Percentiles rank a stretch among this genome's conserved stretches.
These are phyloP conservation scores for Cornus controversa DNA, from an alignment of 148 eudicot species.

Conservation along the genomic window DNA sequence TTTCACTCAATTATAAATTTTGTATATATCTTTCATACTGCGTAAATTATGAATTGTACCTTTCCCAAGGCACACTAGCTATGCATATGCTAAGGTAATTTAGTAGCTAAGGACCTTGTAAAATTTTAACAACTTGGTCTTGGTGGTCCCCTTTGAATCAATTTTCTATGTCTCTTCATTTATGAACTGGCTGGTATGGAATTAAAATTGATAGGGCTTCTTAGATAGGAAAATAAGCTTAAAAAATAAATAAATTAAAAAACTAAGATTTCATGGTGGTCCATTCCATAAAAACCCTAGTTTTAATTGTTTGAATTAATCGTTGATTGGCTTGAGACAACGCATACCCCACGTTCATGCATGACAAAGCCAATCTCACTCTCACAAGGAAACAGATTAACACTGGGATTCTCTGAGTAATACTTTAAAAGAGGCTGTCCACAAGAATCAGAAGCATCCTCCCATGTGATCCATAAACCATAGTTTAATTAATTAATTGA, in stretches of 20 bases:
- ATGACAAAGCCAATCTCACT: slow-evolving; percentile 16
- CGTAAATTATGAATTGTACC: no score
- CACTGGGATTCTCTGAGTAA: slow-evolving; percentile 25
- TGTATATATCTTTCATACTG: no score
- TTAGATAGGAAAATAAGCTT: no score
- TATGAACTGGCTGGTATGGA: no score
- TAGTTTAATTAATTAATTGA: slow-evolving; percentile 7
- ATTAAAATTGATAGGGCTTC: no score
- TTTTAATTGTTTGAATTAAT: slow-evolving; percentile 4
- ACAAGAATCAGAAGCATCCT: slow-evolving; percentile 25
- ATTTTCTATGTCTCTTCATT: no score
- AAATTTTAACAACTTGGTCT: slow-evolving; percentile 10
- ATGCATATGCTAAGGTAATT: not conserved
- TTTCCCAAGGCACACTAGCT: no score
- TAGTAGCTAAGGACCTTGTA: not conserved
- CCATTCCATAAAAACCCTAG: slow-evolving; percentile 7
- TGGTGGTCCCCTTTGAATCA: slow-evolving; percentile 9
- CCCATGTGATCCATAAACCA: slow-evolving; percentile 20
- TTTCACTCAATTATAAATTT: no score
- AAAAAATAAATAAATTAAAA: not conserved
- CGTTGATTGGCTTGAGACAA: slow-evolving; percentile 15
- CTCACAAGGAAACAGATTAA: slow-evolving; percentile 14
- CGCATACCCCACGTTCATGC: slow-evolving; percentile 16
- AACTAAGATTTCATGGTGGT: not conserved
- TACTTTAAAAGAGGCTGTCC: slow-evolving; percentile 14